Conservation (phyloP, 257 asterid genomes). For the Schizonepeta tenuifolia region DNA sequence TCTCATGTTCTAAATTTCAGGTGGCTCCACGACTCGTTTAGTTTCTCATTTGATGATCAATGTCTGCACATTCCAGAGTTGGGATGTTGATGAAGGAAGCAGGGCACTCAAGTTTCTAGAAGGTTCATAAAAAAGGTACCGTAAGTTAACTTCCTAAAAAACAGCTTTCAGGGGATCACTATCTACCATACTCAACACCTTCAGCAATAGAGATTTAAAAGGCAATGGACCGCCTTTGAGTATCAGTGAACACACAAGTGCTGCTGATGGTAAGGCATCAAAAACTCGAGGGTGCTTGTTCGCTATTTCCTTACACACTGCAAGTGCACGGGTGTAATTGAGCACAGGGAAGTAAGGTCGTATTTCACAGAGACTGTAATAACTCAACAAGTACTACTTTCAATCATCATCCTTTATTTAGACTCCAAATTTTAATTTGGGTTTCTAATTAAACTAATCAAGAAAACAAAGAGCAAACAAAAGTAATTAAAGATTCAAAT, state of each 20-base stretch:
- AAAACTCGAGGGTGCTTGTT: not conserved
- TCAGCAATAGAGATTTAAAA: not conserved
- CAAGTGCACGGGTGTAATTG: too few species aligned
- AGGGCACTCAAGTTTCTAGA: not conserved
- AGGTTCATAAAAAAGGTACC: not conserved
- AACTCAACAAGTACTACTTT: too few species aligned
- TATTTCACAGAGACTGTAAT: too few species aligned
- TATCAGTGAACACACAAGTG: not conserved
- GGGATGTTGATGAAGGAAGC: conserved; percentile 22
- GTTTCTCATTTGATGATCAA: not conserved
- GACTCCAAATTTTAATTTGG: too few species aligned
- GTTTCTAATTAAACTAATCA: too few species aligned
- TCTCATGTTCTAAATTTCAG: conserved; percentile 25
- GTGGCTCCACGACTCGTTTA: not conserved
- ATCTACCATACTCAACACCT: not conserved
- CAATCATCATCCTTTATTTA: too few species aligned
- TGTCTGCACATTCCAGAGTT: conserved; percentile 36
- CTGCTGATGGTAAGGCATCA: not conserved
- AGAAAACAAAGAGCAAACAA: too few species aligned
- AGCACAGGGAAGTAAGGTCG: too few species aligned
- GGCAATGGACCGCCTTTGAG: too few species aligned
- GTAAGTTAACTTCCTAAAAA: conserved; percentile 21
- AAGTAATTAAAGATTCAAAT: too few species aligned
- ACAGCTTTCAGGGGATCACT: not conserved
- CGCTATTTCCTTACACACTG: too few species aligned